Evolutionary conservation across 768 basidiomycete genomes (phyloP), one percentile per base, ranked within the genome.

Genomic region (Collybia mongolica): DNA sequence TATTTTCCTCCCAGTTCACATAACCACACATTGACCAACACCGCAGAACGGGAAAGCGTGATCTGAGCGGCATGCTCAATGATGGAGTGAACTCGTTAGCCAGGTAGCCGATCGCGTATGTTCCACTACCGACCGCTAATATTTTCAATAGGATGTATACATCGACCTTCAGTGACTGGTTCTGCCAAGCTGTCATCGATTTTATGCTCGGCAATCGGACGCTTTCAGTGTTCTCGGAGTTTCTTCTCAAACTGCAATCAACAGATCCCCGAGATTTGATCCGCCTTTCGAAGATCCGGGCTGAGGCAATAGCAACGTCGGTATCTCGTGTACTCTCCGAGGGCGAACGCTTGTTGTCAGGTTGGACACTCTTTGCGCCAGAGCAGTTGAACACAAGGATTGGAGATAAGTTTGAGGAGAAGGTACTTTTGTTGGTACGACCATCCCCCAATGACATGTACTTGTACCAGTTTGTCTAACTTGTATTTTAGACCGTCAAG

Each of bases 11-110:
- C 40, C 19, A 14, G 11, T n/a, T 43, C n/a, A 20, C 6, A 32
- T 46, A 44, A 45, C 47, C 48, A 24, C 35, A 1, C 56, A 47
- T 61, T 51, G 57, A 46, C 39, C 8, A 15, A 20, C 20, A 17
- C 46, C 47, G 11, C 48, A 90, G 96, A 60, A 98, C 95, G 0
- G 97, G 97, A n/a, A 97, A 92, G 70, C 83, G 97, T 19, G 95
- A 99, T 63, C 71, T 97, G 19, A 79, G 80, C 42, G 97, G 97
- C 0, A 81, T 98, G 73, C 77, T 98, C 15, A 92, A 97, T 61
- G 96, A 99, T 58, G 96, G 97, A 0, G 84, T 96, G 52, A 99
- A 98, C 67, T 97, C 94, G 5, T 71, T 98, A 15, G 87, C 93
- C 24, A 84, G 93, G 77, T 84, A 28, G 20, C 67, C 14, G 36